phyloP scores from a whole-genome alignment of 176 grass and related monocot genomes.

The Oryza coarctata region DNA sequence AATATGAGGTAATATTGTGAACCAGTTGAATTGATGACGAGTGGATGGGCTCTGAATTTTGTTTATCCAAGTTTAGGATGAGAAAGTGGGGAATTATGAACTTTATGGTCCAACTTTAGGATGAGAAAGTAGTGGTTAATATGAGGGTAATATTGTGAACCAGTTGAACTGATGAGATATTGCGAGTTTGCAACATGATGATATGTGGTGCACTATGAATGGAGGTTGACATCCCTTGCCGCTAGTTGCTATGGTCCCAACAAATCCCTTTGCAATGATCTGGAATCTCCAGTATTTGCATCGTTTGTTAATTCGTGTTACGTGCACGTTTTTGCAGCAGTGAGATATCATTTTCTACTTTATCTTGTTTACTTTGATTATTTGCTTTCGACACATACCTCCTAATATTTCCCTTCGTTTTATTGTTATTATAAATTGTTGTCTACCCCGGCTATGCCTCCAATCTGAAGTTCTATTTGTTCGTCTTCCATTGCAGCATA shows the following conservation, averaged over 20 bases:
- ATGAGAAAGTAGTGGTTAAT: conserved; percentile 18
- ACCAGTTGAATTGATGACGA: conserved; percentile 3
- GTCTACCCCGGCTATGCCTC: neutral
- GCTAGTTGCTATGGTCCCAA: conserved; percentile 22
- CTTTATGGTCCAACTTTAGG: neutral
- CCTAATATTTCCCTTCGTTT: neutral
- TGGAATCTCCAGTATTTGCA: neutral
- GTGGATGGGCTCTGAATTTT: too few relatives aligned
- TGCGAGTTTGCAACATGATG: neutral
- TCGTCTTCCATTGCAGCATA: conserved; percentile 9
- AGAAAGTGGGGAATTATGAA: neutral
- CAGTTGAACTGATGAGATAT: neutral
- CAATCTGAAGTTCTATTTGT: conserved; percentile 15
- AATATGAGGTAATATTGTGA: conserved; percentile 5
- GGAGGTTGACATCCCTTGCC: conserved; percentile 1
- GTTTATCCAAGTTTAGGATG: conserved; percentile 22
- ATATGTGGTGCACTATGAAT: conserved; percentile 18
- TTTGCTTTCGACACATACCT: neutral
- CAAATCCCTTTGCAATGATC: conserved; percentile 8
- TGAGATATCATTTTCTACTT: neutral
- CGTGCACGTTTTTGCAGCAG: conserved; percentile 34
- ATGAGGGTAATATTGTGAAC: conserved; percentile 2
- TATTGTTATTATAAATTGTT: neutral
- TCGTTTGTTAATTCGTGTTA: neutral
- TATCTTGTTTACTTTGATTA: neutral